phyloP scores from a whole-genome alignment of 2,329 filamentous ascomycete species.

The Diatrype stigma region DNA sequence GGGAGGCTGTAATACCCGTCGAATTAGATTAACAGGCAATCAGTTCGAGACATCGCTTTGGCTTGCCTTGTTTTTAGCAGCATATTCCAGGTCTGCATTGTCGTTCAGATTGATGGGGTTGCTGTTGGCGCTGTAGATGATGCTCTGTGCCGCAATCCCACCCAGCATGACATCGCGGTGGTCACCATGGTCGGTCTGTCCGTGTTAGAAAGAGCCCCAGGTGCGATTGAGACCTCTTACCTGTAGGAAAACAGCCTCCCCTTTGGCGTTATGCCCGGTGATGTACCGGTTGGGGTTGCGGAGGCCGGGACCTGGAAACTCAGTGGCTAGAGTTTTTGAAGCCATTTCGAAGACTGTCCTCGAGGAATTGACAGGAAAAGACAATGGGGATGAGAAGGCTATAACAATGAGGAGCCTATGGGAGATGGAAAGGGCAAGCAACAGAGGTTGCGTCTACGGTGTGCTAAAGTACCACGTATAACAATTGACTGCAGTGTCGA shows the following conservation, averaged over 20 bases:
- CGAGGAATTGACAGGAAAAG: neutral
- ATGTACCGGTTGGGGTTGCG: neutral
- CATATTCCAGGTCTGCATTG: neutral
- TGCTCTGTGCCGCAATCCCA: neutral
- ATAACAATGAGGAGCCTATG: neutral
- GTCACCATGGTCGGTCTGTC: neutral
- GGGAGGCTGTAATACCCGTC: neutral
- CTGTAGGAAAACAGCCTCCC: neutral
- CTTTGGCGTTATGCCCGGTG: neutral
- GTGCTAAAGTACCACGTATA: too few species aligned
- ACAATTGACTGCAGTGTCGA: too few species aligned
- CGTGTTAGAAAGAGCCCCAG: neutral
- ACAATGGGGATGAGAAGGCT: too few species aligned
- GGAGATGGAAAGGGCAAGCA: neutral
- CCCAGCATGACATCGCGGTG: neutral
- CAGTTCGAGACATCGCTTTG: neutral
- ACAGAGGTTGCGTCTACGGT: neutral
- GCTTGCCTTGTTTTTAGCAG: neutral
- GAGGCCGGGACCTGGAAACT: neutral
- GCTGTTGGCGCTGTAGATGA: neutral
- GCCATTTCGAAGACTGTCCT: too few species aligned
- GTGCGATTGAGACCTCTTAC: neutral
- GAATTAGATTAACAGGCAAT: neutral
- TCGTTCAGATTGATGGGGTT: neutral
- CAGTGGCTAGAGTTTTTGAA: neutral